These are phyloP conservation scores for Suhomyces taliae DNA, from an alignment of 1,139 yeast genomes.

Conservation along the genomic window DNA sequence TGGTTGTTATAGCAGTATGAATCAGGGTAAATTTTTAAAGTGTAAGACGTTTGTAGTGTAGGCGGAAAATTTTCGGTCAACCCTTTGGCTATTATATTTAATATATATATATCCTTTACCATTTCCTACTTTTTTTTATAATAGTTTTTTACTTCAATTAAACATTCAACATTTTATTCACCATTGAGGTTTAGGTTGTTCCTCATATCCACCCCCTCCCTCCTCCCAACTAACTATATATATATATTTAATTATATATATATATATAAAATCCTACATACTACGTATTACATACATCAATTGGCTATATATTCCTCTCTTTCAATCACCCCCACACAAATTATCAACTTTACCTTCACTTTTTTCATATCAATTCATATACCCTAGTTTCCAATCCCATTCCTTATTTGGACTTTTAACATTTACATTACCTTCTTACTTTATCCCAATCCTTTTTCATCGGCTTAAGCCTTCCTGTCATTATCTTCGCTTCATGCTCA, in stretches of 20 bases:
- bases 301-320: not conserved
- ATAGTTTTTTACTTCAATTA: not conserved
- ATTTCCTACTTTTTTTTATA: conserved; percentile 1
- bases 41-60: not conserved
- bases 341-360: conserved; percentile 2
- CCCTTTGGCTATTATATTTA: not conserved
- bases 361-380: conserved; percentile 1
- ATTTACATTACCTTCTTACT: not conserved
- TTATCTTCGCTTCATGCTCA: conserved; percentile 3
- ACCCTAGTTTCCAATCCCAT: not conserved
- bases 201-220: not conserved
- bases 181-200: conserved; percentile 8
- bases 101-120: conserved; percentile 10
- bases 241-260: conserved; percentile 6
- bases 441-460: not conserved
- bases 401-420: not conserved
- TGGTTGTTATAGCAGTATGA: conserved; percentile 12
- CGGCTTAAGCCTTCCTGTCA: not conserved
- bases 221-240: not conserved
- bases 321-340: not conserved
- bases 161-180: conserved; percentile 2
- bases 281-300: no score
- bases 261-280: not conserved
- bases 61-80: conserved; percentile 6
- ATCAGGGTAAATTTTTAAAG: conserved; percentile 9